Conservation (phyloP, 805 yeast genomes). For the Nematodospora valgi region DNA sequence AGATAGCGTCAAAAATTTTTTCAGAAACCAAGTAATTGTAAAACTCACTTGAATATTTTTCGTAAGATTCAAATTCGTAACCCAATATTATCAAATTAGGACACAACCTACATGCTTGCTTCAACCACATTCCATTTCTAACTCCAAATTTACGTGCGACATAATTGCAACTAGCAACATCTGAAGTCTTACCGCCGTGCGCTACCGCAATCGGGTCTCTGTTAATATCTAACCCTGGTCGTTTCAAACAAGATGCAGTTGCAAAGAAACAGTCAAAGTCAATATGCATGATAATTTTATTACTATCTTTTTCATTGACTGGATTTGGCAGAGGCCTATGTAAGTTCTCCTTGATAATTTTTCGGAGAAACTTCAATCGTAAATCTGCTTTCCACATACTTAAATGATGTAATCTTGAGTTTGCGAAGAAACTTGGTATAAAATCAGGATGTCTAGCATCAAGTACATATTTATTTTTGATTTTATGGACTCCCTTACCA, state of each 20-base stretch:
- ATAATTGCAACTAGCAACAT: conserved; percentile 90
- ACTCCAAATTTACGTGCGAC: conserved; percentile 78
- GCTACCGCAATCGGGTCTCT: conserved; percentile 60
- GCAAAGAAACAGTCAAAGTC: conserved; percentile 97
- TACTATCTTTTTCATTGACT: not conserved
- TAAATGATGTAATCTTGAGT: conserved; percentile 84
- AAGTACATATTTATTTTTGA: conserved; percentile 16
- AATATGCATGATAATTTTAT: conserved; percentile 59
- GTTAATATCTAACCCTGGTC: conserved; percentile 50
- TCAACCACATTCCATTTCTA: conserved; percentile 87
- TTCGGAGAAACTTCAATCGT: conserved; percentile 53
- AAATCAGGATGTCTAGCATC: conserved; percentile 80
- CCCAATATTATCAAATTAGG: conserved; percentile 62
- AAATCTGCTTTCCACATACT: conserved; percentile 83
- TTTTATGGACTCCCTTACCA: conserved; percentile 8
- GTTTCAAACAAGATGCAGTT: conserved; percentile 65
- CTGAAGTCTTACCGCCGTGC: conserved; percentile 61
- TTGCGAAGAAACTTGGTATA: conserved; percentile 64
- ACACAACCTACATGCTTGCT: conserved; percentile 60
- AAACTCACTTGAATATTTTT: conserved; percentile 56
- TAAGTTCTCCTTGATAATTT: conserved; percentile 31
- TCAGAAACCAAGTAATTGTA: conserved; percentile 54
- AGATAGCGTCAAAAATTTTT: conserved; percentile 45
- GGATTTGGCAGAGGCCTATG: conserved; percentile 2
- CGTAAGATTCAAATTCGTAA: conserved; percentile 75